Evolutionary conservation across 2,329 filamentous ascomycete species (phyloP), one percentile per base, ranked within the genome.

Genomic region (Trichoderma sp.): DNA sequence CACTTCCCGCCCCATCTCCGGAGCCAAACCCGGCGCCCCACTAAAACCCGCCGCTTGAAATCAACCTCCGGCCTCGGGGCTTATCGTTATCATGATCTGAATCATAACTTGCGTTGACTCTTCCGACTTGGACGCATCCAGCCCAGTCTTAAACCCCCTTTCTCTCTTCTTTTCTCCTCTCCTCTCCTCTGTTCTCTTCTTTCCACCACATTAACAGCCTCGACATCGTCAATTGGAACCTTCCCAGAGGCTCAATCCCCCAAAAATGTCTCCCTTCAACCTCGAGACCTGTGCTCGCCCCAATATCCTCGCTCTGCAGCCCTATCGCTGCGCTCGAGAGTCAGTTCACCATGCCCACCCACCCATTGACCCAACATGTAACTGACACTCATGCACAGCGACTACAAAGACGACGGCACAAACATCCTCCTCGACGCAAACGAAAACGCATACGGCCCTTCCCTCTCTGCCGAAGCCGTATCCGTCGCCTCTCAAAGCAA

Each of bases 341-440:
- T 93, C 82, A 80, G 89, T 80, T 66, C 69, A 19, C 54, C 32
- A 60, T 22, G 3, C 2, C 48, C 5, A n/a, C 4, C 27, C 29
- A 48, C 15, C 32, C 12, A 15, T 27, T 17, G 8, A 3, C 10
- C 9, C 4, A 3, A 58, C 27, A n/a, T 35, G 5, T 7, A 19
- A 39, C 27, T 54, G 15, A 39, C 54, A 17, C 32, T 65, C 2
- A 35, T 17, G 29, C 56, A 57, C 76, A 96, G 93, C 82, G 95
- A 99, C 86, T 98, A 99, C 87, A 97, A 99, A 83, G 94, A 99
- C 78, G 92, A 99, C 77, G 95, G 95, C 73, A 94, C 89, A 68
- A 98, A 98, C 76, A 89, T 98, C 74, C 90, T 99, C 63, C 91
- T 99, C 72, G 95, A 99, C 78, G 95, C 95, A 73, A 99, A 99